Base-by-base conservation (phyloP, 805 yeast genomes). In the Lachancea fermentati region DNA sequence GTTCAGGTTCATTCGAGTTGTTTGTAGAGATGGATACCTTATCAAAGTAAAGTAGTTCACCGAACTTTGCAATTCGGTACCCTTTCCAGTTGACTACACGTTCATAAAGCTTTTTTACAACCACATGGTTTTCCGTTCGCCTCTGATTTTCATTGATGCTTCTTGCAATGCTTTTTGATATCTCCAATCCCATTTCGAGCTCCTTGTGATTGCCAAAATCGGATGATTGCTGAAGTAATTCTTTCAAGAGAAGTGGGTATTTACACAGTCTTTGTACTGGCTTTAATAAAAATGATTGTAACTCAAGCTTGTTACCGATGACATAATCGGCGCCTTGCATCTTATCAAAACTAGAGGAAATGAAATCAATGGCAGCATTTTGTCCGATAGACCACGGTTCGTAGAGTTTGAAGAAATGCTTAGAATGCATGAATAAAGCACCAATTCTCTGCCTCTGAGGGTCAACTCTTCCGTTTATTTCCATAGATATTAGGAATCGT, bases 201-300 rank as follows among this genome's bases (percentile, higher is more conserved):
- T 91, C 97, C 45, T 72, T 75, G 52, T 76, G 78, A 44, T 67
- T 68, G 6, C 76, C 73, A 63, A 57, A 11, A 60, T 57, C 28
- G 78, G 30, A 81, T 8, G 87, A 75, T 36, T 70, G 59, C 57
- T 86, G 87, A 37, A 85, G 60, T 39, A 93, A 69, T 56, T 86
- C 93, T 52, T 75, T 78, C 38, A 93, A 65, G 36, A 93, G 69
- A 37, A 93, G 66, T 2, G 97, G 98, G 62, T 93, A 93, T 60
- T 89, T 86, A 71, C 96, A 86, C n/a, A 93, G 72, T 48, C 99
- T 75, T 67, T 93, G 99, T 29, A 93, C 86, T 0, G 99, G 99
- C 60, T 91, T 93, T 51, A 93, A 77, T 31, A 93, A 71, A 62
- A 85, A 85, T 37, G 91, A 80, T 58, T 85, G 97, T 39, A 93